A percentile compares a stretch with the other conserved stretches of the same genome.
Conservation (phyloP, 2,329 filamentous ascomycete genomes). For the Aspergillus calidoustus region DNA sequence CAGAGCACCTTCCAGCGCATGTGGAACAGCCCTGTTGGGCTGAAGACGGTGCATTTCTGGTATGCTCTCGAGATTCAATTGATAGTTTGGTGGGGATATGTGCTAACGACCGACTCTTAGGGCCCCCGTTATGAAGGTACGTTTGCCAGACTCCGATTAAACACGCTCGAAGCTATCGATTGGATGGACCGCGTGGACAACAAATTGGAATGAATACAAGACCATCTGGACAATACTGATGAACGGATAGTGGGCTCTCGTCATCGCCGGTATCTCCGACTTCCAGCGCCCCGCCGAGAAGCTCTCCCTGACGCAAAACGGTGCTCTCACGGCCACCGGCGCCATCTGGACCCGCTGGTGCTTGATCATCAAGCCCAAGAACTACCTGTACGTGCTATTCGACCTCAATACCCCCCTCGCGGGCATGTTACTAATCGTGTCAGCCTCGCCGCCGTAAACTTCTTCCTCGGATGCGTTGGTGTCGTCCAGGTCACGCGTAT, state of each 20-base stretch:
- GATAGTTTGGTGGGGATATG: not conserved
- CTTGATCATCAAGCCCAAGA: conserved; percentile 92
- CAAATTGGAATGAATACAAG: not conserved
- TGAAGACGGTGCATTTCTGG: conserved; percentile 99
- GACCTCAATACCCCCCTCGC: not conserved
- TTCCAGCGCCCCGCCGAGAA: conserved; percentile 89
- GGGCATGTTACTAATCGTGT: conserved; percentile 15
- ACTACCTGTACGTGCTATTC: conserved; percentile 71
- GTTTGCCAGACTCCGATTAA: conserved; percentile 15
- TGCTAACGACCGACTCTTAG: conserved; percentile 48
- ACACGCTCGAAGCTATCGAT: not conserved
- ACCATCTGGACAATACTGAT: conserved; percentile 2
- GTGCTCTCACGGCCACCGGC: conserved; percentile 85
- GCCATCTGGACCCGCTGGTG: conserved; percentile 99
- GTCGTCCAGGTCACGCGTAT: conserved; percentile 82
- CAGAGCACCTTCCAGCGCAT: conserved; percentile 71
- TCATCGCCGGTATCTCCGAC: conserved; percentile 89
- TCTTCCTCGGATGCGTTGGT: conserved; percentile 91
- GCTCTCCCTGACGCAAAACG: conserved; percentile 91
- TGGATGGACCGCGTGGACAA: not conserved
- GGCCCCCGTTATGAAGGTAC: conserved; percentile 90
- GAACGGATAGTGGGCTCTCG: conserved; percentile 75
- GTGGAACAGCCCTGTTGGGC: conserved; percentile 79
- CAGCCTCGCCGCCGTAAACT: conserved; percentile 93
- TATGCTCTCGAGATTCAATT: conserved; percentile 38